Evolutionary conservation across 208 protist species (phyloP).

Genomic region (Porcisia hertigi): DNA sequence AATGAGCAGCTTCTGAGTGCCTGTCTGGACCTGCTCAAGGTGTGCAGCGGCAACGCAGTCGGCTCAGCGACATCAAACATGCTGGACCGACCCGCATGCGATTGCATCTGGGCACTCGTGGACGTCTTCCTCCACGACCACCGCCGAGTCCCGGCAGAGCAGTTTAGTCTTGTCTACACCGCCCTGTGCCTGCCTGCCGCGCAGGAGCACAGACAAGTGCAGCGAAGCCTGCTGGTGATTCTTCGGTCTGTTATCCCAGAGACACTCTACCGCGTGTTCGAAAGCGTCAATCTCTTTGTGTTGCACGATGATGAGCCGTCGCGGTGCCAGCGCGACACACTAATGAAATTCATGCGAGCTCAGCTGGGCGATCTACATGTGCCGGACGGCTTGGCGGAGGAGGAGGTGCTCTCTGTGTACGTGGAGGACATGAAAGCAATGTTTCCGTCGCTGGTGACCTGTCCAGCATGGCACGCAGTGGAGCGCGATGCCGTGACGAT

Average conservation of each 20-base stretch:
- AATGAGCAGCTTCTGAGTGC: conserved; percentile 73
- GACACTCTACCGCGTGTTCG: conserved; percentile 73
- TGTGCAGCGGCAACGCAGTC: conserved; percentile 40
- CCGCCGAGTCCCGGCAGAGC: conserved; percentile 46
- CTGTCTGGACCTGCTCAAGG: conserved; percentile 70
- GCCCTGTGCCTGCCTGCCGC: conserved; percentile 73
- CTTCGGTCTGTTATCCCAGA: conserved; percentile 68
- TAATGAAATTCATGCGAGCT: conserved; percentile 53
- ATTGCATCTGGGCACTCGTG: conserved; percentile 35
- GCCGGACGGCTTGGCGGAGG: conserved; percentile 43
- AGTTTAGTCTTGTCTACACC: conserved; percentile 80
- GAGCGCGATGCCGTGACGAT: conserved; percentile 44
- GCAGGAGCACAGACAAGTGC: conserved; percentile 38
- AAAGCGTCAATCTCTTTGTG: conserved; percentile 52
- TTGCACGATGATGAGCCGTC: conserved; percentile 33
- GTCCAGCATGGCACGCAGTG: conserved; percentile 53
- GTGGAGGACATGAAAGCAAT: conserved; percentile 58
- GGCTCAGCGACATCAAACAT: background rate
- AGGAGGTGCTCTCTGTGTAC: conserved; percentile 74
- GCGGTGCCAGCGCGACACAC: conserved; percentile 27
- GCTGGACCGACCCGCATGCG: conserved; percentile 7
- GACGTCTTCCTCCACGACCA: conserved; percentile 63
- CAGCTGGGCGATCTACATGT: conserved; percentile 51
- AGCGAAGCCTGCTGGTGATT: conserved; percentile 62
- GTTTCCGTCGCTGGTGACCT: conserved; percentile 51